Percentiles rank a stretch among this genome's conserved stretches.
Conservation (phyloP, 768 basidiomycete genomes). For the Kwoniella mangroviensis region DNA sequence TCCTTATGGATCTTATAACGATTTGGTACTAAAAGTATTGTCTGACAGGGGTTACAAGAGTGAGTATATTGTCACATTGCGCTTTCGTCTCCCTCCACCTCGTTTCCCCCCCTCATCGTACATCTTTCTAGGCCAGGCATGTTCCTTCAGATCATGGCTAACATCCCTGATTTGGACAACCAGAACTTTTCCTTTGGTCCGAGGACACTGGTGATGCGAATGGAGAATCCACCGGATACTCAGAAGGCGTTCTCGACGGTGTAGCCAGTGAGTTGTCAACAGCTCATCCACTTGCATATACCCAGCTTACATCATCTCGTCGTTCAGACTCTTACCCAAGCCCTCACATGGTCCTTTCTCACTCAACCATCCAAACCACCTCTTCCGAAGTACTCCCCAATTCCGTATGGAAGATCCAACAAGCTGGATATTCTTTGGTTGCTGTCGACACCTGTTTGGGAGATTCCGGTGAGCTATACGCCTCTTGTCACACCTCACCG, state of each 20-base stretch:
- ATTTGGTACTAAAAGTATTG: constrained; percentile 48
- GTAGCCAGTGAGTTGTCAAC: constrained; percentile 25
- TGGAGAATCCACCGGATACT: constrained; percentile 37
- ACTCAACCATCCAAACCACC: constrained; percentile 28
- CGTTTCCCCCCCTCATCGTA: neutral
- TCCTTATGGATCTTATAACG: constrained; percentile 55
- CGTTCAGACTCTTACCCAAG: constrained; percentile 15
- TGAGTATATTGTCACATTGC: constrained; percentile 19
- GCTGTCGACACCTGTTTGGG: constrained; percentile 57
- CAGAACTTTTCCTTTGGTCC: constrained; percentile 51
- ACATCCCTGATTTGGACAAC: too few species aligned
- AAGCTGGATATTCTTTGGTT: constrained; percentile 50
- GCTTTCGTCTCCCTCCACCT: neutral
- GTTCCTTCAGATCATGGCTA: too few species aligned
- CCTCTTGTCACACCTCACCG: neutral
- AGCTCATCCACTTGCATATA: neutral
- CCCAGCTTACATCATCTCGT: neutral
- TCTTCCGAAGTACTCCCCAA: constrained; percentile 46
- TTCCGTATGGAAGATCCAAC: constrained; percentile 35
- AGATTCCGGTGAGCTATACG: constrained; percentile 29
- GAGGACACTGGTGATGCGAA: constrained; percentile 51
- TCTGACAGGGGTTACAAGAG: constrained; percentile 55
- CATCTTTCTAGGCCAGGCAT: neutral
- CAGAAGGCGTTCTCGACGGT: constrained; percentile 37
- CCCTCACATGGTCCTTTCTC: constrained; percentile 17